phyloP scores from a whole-genome alignment of 2,329 filamentous ascomycete genomes.

The Fusarium luffae region DNA sequence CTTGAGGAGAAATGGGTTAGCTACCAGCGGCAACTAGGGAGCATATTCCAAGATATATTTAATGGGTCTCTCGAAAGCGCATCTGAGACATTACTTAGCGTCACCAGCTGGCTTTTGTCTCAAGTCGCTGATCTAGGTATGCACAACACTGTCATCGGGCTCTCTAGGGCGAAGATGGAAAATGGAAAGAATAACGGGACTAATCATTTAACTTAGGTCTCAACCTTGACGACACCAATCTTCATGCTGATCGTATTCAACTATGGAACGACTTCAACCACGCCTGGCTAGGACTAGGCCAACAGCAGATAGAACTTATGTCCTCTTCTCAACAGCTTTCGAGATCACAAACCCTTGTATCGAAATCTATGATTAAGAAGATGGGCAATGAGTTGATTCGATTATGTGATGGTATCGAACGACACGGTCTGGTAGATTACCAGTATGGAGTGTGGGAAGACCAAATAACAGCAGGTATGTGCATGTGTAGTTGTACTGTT shows the following conservation, averaged over 20 bases:
- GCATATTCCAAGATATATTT: constrained; percentile 78
- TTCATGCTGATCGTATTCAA: constrained; percentile 80
- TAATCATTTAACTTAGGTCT: constrained; percentile 69
- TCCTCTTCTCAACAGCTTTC: constrained; percentile 67
- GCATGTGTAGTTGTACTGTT: constrained; percentile 6
- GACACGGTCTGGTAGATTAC: constrained; percentile 95
- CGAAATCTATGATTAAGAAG: constrained; percentile 74
- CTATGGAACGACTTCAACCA: constrained; percentile 96
- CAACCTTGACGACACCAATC: constrained; percentile 80
- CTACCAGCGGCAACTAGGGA: constrained; percentile 70
- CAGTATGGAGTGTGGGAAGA: constrained; percentile 98
- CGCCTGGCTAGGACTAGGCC: constrained; percentile 86
- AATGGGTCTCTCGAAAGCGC: constrained; percentile 61
- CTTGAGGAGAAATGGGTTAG: constrained; percentile 76
- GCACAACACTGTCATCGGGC: constrained; percentile 39
- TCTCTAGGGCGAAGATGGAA: not conserved
- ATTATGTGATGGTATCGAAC: constrained; percentile 87
- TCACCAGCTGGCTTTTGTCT: constrained; percentile 67
- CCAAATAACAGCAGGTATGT: constrained; percentile 84
- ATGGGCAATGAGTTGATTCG: constrained; percentile 86
- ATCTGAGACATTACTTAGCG: constrained; percentile 62
- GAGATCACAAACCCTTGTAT: constrained; percentile 72
- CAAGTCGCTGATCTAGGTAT: constrained; percentile 67
- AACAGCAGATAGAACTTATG: constrained; percentile 84
- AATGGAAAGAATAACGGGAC: constrained; percentile 1